phyloP scores from a whole-genome alignment of 1,139 yeast species.

The Keqinozyma sinolaborantium region DNA sequence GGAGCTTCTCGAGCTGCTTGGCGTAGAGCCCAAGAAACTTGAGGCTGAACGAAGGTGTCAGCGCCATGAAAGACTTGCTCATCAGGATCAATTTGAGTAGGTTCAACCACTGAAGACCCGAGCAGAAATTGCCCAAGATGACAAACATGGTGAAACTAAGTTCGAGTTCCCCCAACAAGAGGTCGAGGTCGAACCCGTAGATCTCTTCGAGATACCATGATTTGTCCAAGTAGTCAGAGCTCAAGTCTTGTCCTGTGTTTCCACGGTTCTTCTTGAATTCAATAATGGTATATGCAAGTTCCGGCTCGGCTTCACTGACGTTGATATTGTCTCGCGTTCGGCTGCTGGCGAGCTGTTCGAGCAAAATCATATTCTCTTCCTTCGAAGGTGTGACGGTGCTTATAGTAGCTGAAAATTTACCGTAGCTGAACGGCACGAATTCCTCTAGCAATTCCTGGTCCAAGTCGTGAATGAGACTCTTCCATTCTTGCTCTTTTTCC shows the following conservation, averaged over 20 bases:
- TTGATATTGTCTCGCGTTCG: constrained; percentile 7
- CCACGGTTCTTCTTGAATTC: constrained; percentile 14
- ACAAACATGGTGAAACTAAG: constrained; percentile 21
- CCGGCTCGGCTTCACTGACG: constrained; percentile 10
- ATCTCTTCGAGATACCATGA: constrained; percentile 24
- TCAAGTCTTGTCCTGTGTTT: constrained; percentile 10
- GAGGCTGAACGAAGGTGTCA: constrained; percentile 10
- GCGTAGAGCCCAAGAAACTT: constrained; percentile 13
- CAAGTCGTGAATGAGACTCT: constrained; percentile 10
- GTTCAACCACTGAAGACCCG: constrained; percentile 28
- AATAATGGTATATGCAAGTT: constrained; percentile 21
- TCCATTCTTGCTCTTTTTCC: constrained; percentile 16
- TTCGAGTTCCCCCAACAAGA: constrained; percentile 24
- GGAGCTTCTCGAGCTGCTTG: constrained; percentile 18
- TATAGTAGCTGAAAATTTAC: constrained; percentile 9
- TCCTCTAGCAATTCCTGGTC: constrained; percentile 21
- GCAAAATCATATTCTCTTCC: constrained; percentile 24
- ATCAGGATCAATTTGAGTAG: constrained; percentile 21
- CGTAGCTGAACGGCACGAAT: constrained; percentile 11
- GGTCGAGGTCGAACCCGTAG: constrained; percentile 17
- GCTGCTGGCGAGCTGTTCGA: constrained; percentile 13
- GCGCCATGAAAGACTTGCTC: constrained; percentile 12
- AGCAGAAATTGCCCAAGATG: constrained; percentile 25
- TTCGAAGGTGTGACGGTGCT: constrained; percentile 24
- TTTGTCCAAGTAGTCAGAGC: constrained; percentile 21